Evolutionary conservation across 2,329 filamentous ascomycete species (phyloP), one percentile per base, ranked within the genome.

Genomic region (Xylariaceae sp.): DNA sequence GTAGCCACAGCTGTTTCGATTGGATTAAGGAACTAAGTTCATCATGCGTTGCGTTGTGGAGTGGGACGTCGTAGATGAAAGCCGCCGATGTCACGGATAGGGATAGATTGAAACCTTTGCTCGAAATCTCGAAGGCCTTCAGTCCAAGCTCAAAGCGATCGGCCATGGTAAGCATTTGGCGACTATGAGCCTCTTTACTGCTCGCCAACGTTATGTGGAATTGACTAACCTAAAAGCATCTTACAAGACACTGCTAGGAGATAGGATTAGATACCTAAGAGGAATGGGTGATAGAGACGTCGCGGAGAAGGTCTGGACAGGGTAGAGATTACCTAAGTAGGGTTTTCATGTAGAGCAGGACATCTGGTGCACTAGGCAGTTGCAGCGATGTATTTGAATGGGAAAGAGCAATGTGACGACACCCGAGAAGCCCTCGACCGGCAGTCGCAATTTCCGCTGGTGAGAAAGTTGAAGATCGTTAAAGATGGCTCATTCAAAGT

Each of bases 1-100:
- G 50, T 12, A 71, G 52, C 69, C 69, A 71, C 16, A 71, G 9
- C 21, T 66, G 54, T 29, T 69, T 68, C 3, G 64, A 60, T 31
- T 57, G 56, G 33, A 71, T 62, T 31, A 66, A 56, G 1, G 53
- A 56, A 11, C n/a, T 49, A 31, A 70, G 41, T 8, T 66, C 53
- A 4, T 64, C 60, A 3, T 61, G 24, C 2, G 60, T 49, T 17
- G 44, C 19, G 24, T 53, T 37, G 21, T 43, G 23, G n/a, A 47
- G 31, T 19, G 64, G 60, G 9, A 59, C n/a, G 8, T 61, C 56
- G 6, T 66, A 64, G 14, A 71, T 54, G 17, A 67, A 64, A 21
- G 64, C 68, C 12, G 56, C 58, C 4, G 67, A 69, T 29, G 58
- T 63, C 12, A 65, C 57, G 1, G 61, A 65, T 39, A 70, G 49